Conservation (phyloP, 495 filamentous ascomycete species). For the Aspergillus saccharolyticus region DNA sequence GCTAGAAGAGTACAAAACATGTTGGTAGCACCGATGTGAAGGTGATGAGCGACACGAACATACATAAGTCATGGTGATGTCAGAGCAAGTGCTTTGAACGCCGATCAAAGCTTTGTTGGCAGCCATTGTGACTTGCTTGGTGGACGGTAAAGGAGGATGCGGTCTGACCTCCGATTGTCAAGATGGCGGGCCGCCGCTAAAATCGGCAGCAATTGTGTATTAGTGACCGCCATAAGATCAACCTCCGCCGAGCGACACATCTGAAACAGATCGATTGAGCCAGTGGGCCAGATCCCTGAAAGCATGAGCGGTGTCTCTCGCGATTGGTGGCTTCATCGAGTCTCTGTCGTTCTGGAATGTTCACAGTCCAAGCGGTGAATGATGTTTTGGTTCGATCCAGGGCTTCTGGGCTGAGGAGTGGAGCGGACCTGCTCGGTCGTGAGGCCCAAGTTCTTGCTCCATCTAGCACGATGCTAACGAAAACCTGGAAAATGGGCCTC, state of each 20-base stretch:
- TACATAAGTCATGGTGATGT: not conserved
- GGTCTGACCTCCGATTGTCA: not conserved
- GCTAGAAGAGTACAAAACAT: not conserved
- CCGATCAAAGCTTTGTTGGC: not conserved
- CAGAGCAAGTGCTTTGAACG: not conserved
- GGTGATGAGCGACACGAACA: not conserved
- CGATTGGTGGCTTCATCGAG: not conserved
- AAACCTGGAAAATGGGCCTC: not conserved
- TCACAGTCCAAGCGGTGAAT: not conserved
- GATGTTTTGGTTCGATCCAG: not conserved
- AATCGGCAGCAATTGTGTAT: not conserved
- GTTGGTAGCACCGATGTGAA: not conserved
- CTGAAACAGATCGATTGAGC: not conserved
- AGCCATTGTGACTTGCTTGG: not conserved
- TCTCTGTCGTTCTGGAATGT: not conserved
- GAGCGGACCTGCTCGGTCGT: not conserved
- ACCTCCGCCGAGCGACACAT: not conserved
- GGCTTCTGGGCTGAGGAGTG: not conserved
- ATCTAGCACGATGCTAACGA: not conserved
- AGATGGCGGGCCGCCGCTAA: not conserved
- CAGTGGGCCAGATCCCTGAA: not conserved
- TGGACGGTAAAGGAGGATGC: not conserved
- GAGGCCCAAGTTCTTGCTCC: not conserved
- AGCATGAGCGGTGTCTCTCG: not conserved
- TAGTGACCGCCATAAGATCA: not conserved